Conservation (phyloP, 106 monocot genomes). For the Ottelia alismoides region DNA sequence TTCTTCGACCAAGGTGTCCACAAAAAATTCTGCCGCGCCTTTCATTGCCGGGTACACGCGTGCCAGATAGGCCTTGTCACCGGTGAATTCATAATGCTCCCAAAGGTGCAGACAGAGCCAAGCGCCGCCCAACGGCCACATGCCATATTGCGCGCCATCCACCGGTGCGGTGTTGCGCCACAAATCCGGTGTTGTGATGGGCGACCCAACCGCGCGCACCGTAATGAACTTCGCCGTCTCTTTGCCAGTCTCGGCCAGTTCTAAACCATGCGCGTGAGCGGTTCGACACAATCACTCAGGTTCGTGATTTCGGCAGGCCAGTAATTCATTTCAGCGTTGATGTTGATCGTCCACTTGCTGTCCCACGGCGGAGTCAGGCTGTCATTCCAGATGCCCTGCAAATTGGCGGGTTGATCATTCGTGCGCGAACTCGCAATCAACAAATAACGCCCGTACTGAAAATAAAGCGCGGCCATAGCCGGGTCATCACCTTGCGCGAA, state of each 20-base stretch:
- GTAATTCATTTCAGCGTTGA: neutral
- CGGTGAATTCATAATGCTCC: neutral
- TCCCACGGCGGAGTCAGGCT: neutral
- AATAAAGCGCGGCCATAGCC: neutral
- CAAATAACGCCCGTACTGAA: neutral
- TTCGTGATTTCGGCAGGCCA: neutral
- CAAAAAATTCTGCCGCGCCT: neutral
- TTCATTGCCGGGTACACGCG: neutral
- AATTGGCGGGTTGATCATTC: neutral
- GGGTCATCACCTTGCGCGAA: neutral
- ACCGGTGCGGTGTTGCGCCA: neutral
- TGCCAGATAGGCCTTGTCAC: neutral
- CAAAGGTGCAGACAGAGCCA: neutral
- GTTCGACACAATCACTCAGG: neutral
- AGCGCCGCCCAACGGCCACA: neutral
- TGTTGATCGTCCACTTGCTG: neutral
- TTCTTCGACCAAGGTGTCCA: neutral
- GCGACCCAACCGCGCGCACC: neutral
- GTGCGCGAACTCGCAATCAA: neutral
- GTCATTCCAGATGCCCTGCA: neutral
- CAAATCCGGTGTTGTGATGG: neutral
- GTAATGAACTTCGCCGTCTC: too few relatives aligned
- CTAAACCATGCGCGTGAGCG: neutral
- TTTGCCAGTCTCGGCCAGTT: too few relatives aligned
- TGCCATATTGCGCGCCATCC: neutral